Percentiles rank a stretch among this genome's conserved stretches.
Conservation (phyloP, 352 stramenopile species). For the Globisporangium irregulare region DNA sequence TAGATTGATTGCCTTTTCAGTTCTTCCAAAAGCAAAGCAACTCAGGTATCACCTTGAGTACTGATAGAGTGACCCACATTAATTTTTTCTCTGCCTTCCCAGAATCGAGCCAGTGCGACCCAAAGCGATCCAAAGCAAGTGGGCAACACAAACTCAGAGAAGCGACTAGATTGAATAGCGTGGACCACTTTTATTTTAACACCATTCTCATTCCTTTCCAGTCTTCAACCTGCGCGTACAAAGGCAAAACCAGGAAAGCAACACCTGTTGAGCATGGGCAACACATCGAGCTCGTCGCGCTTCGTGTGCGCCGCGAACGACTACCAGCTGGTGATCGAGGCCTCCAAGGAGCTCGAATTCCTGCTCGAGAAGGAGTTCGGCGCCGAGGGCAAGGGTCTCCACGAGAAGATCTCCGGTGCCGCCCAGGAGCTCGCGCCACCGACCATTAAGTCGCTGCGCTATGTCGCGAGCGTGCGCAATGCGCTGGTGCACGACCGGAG, state of each 20-base stretch:
- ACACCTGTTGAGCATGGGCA: background rate
- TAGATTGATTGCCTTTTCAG: background rate
- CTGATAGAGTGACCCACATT: background rate
- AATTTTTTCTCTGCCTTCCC: background rate
- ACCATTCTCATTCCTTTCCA: background rate
- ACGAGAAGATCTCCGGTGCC: slow-evolving; percentile 67
- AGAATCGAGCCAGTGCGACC: background rate
- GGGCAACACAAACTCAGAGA: background rate
- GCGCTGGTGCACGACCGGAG: slow-evolving; percentile 74
- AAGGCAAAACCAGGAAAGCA: background rate
- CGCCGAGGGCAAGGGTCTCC: slow-evolving; percentile 63
- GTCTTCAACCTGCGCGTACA: background rate
- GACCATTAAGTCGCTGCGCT: slow-evolving; percentile 68
- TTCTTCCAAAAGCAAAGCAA: background rate
- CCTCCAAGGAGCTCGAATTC: slow-evolving; percentile 79
- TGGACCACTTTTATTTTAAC: background rate
- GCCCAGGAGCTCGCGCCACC: slow-evolving; percentile 36
- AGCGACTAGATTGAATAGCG: background rate
- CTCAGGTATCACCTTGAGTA: background rate
- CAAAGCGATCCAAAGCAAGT: background rate
- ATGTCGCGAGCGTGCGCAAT: slow-evolving; percentile 80
- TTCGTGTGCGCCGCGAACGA: slow-evolving; percentile 58
- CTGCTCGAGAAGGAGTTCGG: slow-evolving; percentile 61
- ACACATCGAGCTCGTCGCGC: background rate
- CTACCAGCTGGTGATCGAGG: slow-evolving; percentile 81